Evolutionary conservation across 2,329 filamentous ascomycete genomes (phyloP), one percentile per base, ranked within the genome.

Genomic region (Xylogone sp.): DNA sequence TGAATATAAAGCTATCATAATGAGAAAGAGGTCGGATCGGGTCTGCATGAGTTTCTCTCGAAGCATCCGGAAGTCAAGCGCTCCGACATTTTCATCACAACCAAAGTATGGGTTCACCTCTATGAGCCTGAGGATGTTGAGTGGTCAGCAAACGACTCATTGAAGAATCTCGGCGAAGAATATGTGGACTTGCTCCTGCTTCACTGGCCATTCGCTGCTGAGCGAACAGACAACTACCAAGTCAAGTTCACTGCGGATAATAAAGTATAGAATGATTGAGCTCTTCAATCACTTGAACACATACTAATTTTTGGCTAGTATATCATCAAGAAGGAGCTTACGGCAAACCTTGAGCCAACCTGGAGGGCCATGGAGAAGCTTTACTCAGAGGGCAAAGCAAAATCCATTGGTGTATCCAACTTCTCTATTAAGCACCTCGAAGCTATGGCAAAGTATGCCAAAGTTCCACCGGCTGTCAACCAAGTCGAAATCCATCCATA

Each of bases 31-130:
- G 89, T 95, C 19, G 90, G 90, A 55, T 73, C 84, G 64, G 90
- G 87, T 10, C 78, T 95, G 49, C 81, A 82, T 66, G 84, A 87
- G 52, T 89, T 87, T 24, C 83, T 94, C 58, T 76, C 74, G 21
- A 50, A 46, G 19, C 60, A 63, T 46, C 73, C 82, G 4, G 86
- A 86, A 20, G 75, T 81, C 55, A 87, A 86, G 77, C 81, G 89
- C 51, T 81, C 87, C 67, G 87, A 93, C 51, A 70, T 94, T 54
- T 93, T 92, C 71, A 80, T 94, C 52, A 88, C 89, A 51, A 88
- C 84, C 64, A 94, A 94, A 77, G 78, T 91, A 44, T 93, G 88
- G 88, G 85, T 84, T 62, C 89, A 87, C 50, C 90, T 88, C 71
- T 83, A 86, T 68, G 58, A 75, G 66, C 59, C 62, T 2, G 81